Evolutionary conservation across 371 early-diverging fungal species (phyloP).

Genomic region (Dinochytrium kinnereticum): DNA sequence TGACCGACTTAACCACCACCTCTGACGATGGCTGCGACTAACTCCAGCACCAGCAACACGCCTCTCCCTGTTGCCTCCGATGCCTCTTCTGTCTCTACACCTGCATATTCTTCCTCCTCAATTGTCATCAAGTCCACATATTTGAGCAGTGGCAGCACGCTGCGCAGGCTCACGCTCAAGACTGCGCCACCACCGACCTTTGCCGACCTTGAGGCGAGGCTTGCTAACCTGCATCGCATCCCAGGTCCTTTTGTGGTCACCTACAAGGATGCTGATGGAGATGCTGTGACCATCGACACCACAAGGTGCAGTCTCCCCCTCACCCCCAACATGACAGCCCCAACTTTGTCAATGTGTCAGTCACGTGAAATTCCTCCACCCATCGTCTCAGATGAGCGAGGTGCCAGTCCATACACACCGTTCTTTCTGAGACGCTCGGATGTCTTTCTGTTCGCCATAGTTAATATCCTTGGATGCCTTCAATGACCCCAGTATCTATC

Average conservation of each 20-base stretch:
- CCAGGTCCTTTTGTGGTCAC: not conserved
- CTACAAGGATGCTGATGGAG: constrained; percentile 3
- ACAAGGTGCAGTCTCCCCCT: not conserved
- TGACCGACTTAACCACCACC: too few species aligned
- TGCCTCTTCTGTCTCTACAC: not conserved
- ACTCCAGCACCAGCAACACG: not conserved
- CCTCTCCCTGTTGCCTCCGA: too few species aligned
- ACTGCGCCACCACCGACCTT: constrained; percentile 12
- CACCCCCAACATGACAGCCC: too few species aligned
- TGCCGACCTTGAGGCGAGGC: not conserved
- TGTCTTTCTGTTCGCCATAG: too few species aligned
- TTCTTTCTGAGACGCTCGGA: too few species aligned
- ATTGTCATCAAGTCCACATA: constrained; percentile 14
- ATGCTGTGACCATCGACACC: constrained; percentile 5
- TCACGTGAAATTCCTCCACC: not conserved
- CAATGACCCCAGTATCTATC: not conserved
- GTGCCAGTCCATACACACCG: too few species aligned
- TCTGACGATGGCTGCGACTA: too few species aligned
- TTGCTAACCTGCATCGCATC: constrained; percentile 4
- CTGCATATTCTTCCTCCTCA: not conserved
- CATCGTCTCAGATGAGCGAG: too few species aligned
- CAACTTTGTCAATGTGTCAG: not conserved
- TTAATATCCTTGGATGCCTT: too few species aligned
- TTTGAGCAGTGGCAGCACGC: not conserved
- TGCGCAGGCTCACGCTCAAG: not conserved